phyloP scores from a whole-genome alignment of 371 early-diverging fungal species.

The Capniomyces stellatus region DNA sequence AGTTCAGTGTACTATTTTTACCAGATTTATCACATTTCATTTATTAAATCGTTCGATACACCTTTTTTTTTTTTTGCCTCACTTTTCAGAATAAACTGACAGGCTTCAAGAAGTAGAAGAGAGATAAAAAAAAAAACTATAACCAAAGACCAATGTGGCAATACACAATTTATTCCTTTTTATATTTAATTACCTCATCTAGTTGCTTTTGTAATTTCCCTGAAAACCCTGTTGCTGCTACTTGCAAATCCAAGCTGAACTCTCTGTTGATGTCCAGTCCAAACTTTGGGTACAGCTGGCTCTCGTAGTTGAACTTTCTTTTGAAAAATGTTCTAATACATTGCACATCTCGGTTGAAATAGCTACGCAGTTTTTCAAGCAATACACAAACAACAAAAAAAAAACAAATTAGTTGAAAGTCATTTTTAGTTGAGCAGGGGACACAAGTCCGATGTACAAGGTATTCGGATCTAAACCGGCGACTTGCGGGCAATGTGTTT shows the following conservation, averaged over 20 bases:
- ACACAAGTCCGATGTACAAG: too few species aligned
- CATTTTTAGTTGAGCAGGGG: too few species aligned
- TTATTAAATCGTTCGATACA: conserved; percentile 7
- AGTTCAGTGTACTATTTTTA: conserved; percentile 5
- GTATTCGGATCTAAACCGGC: too few species aligned
- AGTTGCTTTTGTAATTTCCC: conserved; percentile 76
- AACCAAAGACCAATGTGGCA: too few species aligned
- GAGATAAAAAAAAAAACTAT: too few species aligned
- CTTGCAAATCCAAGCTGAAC: conserved; percentile 83
- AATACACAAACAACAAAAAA: too few species aligned
- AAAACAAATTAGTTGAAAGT: too few species aligned
- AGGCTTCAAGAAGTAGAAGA: neutral
- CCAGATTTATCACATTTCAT: too few species aligned
- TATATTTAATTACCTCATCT: conserved; percentile 24
- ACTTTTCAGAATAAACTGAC: neutral
- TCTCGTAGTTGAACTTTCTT: conserved; percentile 76
- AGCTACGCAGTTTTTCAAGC: conserved; percentile 21
- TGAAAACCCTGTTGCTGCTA: conserved; percentile 87
- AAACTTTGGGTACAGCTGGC: conserved; percentile 74
- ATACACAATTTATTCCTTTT: too few species aligned
- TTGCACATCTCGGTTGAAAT: conserved; percentile 96
- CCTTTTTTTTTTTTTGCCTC: conserved; percentile 18
- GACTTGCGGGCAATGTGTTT: too few species aligned
- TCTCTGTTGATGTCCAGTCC: conserved; percentile 59
- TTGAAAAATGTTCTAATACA: conserved; percentile 92